Base-by-base conservation (phyloP, 140 eudicot genomes). In the Senecio squalidus region DNA sequence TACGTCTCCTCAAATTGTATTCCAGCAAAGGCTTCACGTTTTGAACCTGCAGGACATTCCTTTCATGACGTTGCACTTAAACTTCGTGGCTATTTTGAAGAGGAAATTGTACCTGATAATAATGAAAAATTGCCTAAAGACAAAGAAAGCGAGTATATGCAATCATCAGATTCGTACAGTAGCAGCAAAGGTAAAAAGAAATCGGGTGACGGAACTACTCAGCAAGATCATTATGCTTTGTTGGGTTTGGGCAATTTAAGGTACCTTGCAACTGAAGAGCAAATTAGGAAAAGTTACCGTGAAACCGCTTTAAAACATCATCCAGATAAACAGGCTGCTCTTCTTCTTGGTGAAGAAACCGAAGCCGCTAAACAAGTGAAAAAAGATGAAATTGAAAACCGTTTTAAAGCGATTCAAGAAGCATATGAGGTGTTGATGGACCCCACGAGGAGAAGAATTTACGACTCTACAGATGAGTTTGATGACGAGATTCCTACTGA, bases 201-300 rank as follows among this genome's bases (percentile, higher is more conserved):
- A 64, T 61, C 82, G 1, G 82, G 79, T 6, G 60, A 72, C 52
- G 90, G 78, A 4, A 72, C 56, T 3, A 54, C 70, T 55, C 83
- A 81, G 66, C 98, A 91, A 69, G 96, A 91, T 71, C 98, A 91
- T 72, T 91, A 91, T 73, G 94, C 96, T 13, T 62, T 91, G 39
- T 68, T 91, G 64, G 98, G 98, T 4, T 75, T 91, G 78, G 74
- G 86, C 45, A 82, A 91, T 78, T 73, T 91, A 62, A 73, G 98
- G 75, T 91, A 87, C 68, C 88, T 91, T 31, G 98, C 98, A 1
- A 83, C 95, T 17, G 98, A 91, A 74, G 98, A 91, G 31, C 98
- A 87, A 73, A 79, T 91, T 34, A 60, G 76, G 55, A 91, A 82
- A 63, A 84, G 92, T 41, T 91, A 91, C 29, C 92, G 95, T 2